Base-by-base conservation (phyloP, 768 basidiomycete genomes). In the Lentinus tigrinus region DNA sequence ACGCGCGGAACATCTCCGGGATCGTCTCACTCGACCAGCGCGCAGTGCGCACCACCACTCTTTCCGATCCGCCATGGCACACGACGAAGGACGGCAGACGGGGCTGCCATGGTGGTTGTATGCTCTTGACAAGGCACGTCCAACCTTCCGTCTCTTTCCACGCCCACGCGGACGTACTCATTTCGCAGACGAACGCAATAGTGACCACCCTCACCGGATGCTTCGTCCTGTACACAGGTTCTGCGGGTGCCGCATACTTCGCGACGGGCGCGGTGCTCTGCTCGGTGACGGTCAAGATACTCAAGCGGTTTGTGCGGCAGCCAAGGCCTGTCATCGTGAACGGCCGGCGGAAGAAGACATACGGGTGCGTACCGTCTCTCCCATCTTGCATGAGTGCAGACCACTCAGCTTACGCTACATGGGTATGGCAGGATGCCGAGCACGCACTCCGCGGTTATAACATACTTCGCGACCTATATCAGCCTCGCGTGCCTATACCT, bases 401-500 rank as follows among this genome's bases (percentile, higher is more conserved):
- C 31, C 2, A 31, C 44, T 14, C 11, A 14, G n/a, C 31, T 23
- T 47, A 19, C 28, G 56, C 44, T n/a, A 39, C 26, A 8, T 9
- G 46, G 7, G 26, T 7, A 23, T 14, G 57, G 47, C 67, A 91
- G 91, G 13, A 92, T 93, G 91, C 91, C 91, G 5, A 89, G 87
- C 61, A 92, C 91, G 5, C 91, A 93, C 69, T 86, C 90, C 11
- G 85, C 88, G 10, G 74, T 78, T 5, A 88, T 89, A 63, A 77
- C 79, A 2, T 91, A 78, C 72, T 87, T 81, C 66, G 84, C 82
- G 9, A 75, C 79, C 2, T 92, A 83, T 66, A 79, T 84, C 24
- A 62, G 78, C 13, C 74, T 91, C 11, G 83, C 88, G 13, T 82
- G 80, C 63, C 21, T 73, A 5, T 78, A 79, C 65, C 78, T 89